Base-by-base conservation (phyloP, 495 filamentous ascomycete species). In the Opeltia flavorubescens region DNA sequence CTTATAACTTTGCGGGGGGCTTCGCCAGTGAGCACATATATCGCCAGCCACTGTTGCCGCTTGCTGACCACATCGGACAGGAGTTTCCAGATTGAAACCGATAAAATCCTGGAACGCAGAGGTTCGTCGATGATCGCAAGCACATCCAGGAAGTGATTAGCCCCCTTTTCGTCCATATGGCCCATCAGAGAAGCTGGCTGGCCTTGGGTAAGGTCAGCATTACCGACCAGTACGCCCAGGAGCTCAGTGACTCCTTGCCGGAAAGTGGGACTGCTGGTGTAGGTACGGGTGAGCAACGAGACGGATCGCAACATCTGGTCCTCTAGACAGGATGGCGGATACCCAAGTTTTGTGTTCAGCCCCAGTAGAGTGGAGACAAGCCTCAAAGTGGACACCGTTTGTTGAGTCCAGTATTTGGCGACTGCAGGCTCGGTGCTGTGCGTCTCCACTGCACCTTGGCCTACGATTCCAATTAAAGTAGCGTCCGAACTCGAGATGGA, bases 11-110 rank as follows among this genome's bases (percentile, higher is more conserved):
- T 76, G 43, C 79, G 75, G 13, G 91, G 85, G 0, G 84, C 85
- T 49, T 78, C 80, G 21, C 91, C 91, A 3, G 89, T 94, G 23
- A 96, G 78, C 42, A 96, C 72, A 57, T 86, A 89, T 36, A 94
- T 86, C 0, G 89, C 80, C 66, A 99, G 81, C 81, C 93, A 96
- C 57, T 94, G 87, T 52, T 99, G 91, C 45, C 86, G 80, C 56
- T 84, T 88, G 55, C 85, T 83, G 39, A 96, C 74, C 39, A 95
- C 77, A n/a, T 78, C 80, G 24, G 89, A 82, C 27, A 95, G 77
- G 47, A 99, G 76, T 43, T 71, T 76, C 91, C 91, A 96, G 42
- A 87, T 81, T 20, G 70, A 66, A 41, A 76, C 69, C 20, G 80
- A 71, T 33, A 87, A 66, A 5, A 65, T 55, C 3, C 67, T 61